Evolutionary conservation across 2,329 filamentous ascomycete genomes (phyloP).

Genomic region (Akanthomyces muscarius): DNA sequence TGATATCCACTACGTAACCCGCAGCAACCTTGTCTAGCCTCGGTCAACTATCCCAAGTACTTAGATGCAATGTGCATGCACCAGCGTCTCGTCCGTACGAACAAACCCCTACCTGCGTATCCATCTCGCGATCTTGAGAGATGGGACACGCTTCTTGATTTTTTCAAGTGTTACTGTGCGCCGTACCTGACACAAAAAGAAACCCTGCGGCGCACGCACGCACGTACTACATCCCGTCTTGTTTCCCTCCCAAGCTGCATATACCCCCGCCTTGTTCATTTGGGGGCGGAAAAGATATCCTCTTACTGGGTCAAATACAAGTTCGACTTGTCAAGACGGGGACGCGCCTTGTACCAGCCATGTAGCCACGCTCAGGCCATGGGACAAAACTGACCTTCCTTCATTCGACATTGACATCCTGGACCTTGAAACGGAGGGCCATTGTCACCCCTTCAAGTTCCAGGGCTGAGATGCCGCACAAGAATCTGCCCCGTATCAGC

Average conservation of each 20-base stretch:
- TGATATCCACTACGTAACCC: too few species aligned
- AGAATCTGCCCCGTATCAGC: background rate
- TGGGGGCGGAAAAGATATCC: background rate
- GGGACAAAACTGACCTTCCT: background rate
- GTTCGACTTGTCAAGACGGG: background rate
- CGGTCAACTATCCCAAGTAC: background rate
- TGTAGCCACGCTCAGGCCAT: background rate
- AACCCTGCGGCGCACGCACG: background rate
- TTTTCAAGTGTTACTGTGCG: background rate
- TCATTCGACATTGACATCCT: background rate
- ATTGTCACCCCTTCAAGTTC: background rate
- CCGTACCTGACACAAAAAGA: slow-evolving; percentile 13
- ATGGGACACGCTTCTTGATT: background rate
- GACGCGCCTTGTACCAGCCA: background rate
- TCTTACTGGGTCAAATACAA: background rate
- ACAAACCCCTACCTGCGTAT: background rate
- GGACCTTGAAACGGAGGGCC: background rate
- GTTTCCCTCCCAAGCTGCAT: background rate
- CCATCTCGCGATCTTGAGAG: slow-evolving; percentile 7
- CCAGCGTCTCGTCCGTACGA: background rate
- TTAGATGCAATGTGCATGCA: background rate
- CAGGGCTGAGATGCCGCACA: background rate
- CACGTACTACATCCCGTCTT: background rate
- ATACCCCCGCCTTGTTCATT: background rate
- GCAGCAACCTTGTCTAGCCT: background rate